Conservation (phyloP, 768 basidiomycete genomes). For the Leccinum fibrillosum region DNA sequence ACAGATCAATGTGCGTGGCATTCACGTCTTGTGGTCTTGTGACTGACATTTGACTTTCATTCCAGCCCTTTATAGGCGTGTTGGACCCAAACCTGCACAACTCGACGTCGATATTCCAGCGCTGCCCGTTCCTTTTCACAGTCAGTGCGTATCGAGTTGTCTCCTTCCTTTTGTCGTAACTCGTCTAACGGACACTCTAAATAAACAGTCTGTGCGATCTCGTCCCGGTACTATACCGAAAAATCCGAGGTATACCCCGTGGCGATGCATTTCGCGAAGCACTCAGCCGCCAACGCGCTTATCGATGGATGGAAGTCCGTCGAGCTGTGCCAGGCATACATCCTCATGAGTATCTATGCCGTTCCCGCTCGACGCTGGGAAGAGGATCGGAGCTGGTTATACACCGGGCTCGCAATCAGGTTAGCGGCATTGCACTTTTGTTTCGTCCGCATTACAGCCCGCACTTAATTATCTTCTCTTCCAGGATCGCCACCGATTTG, state of each 20-base stretch:
- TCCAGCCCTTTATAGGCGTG: conserved; percentile 62
- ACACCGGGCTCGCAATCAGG: conserved; percentile 85
- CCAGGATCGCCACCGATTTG: conserved; percentile 82
- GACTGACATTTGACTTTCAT: conserved; percentile 4
- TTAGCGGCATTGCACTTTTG: conserved; percentile 18
- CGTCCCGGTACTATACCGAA: background rate
- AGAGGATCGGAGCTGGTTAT: conserved; percentile 87
- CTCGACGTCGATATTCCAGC: conserved; percentile 67
- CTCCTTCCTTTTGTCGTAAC: background rate
- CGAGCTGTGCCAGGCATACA: conserved; percentile 88
- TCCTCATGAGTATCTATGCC: conserved; percentile 80
- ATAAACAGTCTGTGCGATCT: conserved; percentile 58
- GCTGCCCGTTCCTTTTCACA: conserved; percentile 90
- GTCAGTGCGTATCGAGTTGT: conserved; percentile 52
- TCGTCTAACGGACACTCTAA: background rate
- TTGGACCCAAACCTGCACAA: conserved; percentile 83
- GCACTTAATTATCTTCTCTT: background rate
- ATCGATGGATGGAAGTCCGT: conserved; percentile 84
- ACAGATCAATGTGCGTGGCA: too few species aligned
- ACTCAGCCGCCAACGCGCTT: conserved; percentile 66
- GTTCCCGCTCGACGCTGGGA: conserved; percentile 84
- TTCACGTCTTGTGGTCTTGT: background rate
- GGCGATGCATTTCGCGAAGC: too few species aligned
- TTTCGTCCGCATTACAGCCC: background rate
- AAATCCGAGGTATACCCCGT: too few species aligned